phyloP scores from a whole-genome alignment of 371 early-diverging fungal species.

The Saksenaea oblongispora region DNA sequence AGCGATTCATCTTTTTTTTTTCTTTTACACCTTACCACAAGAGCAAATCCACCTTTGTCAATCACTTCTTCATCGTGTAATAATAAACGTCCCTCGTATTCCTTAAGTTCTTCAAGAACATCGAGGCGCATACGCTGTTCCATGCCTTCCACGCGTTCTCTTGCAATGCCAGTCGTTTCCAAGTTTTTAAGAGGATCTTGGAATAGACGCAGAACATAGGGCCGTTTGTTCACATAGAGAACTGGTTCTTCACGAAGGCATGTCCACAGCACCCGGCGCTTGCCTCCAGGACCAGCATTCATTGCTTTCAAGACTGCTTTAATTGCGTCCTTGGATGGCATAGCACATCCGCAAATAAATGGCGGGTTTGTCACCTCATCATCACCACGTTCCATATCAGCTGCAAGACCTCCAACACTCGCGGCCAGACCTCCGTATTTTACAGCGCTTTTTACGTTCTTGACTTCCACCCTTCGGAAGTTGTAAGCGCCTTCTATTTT shows the following conservation, averaged over 20 bases:
- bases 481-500: constrained; percentile 72
- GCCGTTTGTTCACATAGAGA: constrained; percentile 66
- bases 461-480: constrained; percentile 58
- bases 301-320: constrained; percentile 45
- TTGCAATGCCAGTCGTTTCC: constrained; percentile 70
- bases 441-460: constrained; percentile 42
- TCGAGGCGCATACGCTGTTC: constrained; percentile 69
- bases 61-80: constrained; percentile 63
- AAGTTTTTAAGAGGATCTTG: constrained; percentile 66
- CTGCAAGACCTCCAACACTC: constrained; percentile 43
- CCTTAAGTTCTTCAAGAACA: constrained; percentile 53
- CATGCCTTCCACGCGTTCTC: constrained; percentile 70
- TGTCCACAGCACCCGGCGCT: constrained; percentile 63
- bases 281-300: constrained; percentile 56
- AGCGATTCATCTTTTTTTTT: not conserved
- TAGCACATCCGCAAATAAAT: constrained; percentile 63
- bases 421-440: constrained; percentile 53
- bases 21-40: constrained; percentile 44
- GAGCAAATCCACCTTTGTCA: constrained; percentile 41
- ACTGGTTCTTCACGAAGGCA: constrained; percentile 79
- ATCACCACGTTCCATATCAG: constrained; percentile 35
- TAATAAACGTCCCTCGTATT: constrained; percentile 57
- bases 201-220: constrained; percentile 66
- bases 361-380: constrained; percentile 31
- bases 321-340: constrained; percentile 69